phyloP scores from a whole-genome alignment of 371 early-diverging fungal genomes.

The Sporodiniella umbellata region DNA sequence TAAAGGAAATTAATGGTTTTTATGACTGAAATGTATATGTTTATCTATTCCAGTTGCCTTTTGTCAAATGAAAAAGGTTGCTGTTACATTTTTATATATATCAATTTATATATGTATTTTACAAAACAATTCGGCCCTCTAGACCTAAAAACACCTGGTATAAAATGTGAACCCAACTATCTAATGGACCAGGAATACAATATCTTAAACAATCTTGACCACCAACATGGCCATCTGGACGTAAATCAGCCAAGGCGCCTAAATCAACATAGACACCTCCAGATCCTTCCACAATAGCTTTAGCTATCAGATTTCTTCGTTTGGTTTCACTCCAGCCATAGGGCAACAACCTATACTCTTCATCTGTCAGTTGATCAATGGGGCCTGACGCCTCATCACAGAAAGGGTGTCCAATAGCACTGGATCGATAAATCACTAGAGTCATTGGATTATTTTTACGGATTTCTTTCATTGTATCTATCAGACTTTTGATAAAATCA shows the following conservation, averaged over 20 bases:
- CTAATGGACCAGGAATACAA: conserved; percentile 63
- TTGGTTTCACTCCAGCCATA: conserved; percentile 54
- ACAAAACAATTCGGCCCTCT: conserved; percentile 13
- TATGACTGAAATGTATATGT: no score
- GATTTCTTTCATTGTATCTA: conserved; percentile 38
- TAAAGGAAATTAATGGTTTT: no score
- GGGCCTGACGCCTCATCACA: conserved; percentile 43
- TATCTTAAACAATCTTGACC: conserved; percentile 60
- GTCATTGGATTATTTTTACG: conserved; percentile 30
- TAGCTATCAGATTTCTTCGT: conserved; percentile 56
- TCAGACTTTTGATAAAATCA: conserved; percentile 37
- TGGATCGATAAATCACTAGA: conserved; percentile 51
- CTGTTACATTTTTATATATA: no score
- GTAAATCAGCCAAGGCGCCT: conserved; percentile 44
- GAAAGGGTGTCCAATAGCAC: conserved; percentile 48
- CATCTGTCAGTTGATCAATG: conserved; percentile 26
- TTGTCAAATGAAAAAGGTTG: no score
- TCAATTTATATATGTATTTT: no score
- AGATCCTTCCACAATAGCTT: conserved; percentile 48
- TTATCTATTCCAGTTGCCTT: no score
- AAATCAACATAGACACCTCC: conserved; percentile 60
- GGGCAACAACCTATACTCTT: conserved; percentile 31
- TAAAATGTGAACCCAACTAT: conserved; percentile 52
- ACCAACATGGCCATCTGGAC: conserved; percentile 64
- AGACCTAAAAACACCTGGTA: conserved; percentile 43